Evolutionary conservation across 116 monocot species (phyloP).

Genomic region (Iris pallida): DNA sequence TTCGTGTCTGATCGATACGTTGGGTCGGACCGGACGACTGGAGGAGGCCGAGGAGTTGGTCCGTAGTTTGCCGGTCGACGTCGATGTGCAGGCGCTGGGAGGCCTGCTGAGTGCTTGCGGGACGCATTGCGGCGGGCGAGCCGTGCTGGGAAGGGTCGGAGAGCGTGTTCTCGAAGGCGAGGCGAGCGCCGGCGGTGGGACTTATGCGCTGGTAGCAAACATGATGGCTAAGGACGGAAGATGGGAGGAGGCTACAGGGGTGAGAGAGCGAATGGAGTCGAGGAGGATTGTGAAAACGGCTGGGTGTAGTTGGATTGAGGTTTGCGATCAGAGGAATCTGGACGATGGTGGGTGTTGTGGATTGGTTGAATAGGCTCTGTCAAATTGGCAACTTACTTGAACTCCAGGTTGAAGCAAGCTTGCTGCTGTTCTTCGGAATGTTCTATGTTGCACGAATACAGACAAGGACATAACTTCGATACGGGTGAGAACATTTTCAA

Average conservation of each 20-base stretch:
- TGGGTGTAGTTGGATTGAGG: conserved; percentile 38
- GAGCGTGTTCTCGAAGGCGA: conserved; percentile 6
- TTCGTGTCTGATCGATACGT: conserved; percentile 35
- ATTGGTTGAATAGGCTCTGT: neutral
- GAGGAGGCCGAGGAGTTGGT: conserved; percentile 21
- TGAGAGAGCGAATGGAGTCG: conserved; percentile 22
- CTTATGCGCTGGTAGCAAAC: conserved; percentile 35
- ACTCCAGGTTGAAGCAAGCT: no score
- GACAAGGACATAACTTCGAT: no score
- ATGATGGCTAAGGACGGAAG: conserved; percentile 24
- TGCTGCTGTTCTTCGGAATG: no score
- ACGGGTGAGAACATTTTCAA: no score
- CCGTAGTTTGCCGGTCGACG: conserved; percentile 17
- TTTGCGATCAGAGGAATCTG: neutral
- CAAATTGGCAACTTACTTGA: no score
- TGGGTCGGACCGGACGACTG: conserved; percentile 25
- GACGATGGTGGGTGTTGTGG: neutral
- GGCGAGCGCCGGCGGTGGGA: conserved; percentile 26
- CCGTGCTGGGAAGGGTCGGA: neutral
- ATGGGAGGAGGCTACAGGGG: conserved; percentile 23
- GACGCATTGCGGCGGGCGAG: conserved; percentile 14
- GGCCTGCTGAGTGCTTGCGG: conserved; percentile 25
- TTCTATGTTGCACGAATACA: no score
- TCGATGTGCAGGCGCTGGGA: conserved; percentile 19
- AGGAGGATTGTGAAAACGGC: conserved; percentile 18